Base-by-base conservation (phyloP, 2,329 filamentous ascomycete genomes). In the Davidsoniella eucalypti region DNA sequence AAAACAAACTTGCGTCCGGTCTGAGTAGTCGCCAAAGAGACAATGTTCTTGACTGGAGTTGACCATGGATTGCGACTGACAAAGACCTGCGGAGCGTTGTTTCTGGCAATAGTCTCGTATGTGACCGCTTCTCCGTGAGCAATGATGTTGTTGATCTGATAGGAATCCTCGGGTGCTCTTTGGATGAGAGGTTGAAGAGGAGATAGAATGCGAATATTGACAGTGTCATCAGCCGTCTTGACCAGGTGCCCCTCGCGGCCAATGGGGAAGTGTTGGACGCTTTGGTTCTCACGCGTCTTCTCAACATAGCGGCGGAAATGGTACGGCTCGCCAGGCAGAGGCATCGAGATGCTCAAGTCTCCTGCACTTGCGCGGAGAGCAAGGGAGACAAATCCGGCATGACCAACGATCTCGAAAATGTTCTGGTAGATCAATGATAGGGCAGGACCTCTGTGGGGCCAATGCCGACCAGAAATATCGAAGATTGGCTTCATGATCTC, bases 301-400 rank as follows among this genome's bases (percentile, higher is more conserved):
- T 49, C 43, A 21, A 39, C 17, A 21, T 50, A 44, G 5, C 43
- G 41, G 16, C 43, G 42, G 37, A 49, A 48, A 29, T 53, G 44
- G 37, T 53, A 53, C 2, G 41, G 23, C 18, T 44, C 43, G 26
- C 51, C 51, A 17, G 51, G 51, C 10, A 36, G 16, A 10, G 51
- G 43, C 51, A 53, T 50, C 14, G 37, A 33, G 23, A 53, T 46
- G 5, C 16, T 37, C 1, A 50, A 10, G 10, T 29, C 16, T 3
- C 47, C 47, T 14, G 39, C 10, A 38, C 18, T 41, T 14, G 25
- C 36, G 18, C 51, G 51, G 17, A 53, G 37, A 26, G 51, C 51
- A 6, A 45, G 46, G 12, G 51, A 50, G 16, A 53, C 49, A 2
- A 47, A 36, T 14, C 42, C 51, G 37, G 51, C 51, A 26, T 42